Conservation (phyloP, 306 rosid genomes). For the Quercus cerris region DNA sequence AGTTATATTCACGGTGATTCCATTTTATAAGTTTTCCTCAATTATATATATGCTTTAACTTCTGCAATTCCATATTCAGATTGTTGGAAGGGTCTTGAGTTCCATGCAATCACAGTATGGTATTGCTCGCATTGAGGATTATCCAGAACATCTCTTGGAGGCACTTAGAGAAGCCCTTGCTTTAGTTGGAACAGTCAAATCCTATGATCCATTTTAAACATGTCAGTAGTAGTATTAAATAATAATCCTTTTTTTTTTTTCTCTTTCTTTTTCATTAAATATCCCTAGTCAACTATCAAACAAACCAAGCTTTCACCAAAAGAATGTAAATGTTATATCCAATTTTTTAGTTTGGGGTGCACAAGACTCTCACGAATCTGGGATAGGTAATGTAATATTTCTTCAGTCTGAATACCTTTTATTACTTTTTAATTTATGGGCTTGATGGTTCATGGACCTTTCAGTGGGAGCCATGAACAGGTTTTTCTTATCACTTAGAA, state of each 20-base stretch:
- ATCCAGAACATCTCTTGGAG: slow-evolving; percentile 59
- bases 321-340: too few species aligned
- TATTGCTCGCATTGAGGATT: slow-evolving; percentile 49
- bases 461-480: too few species aligned
- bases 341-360: too few species aligned
- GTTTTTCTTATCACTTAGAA: too few species aligned
- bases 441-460: too few species aligned
- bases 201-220: slow-evolving; percentile 20
- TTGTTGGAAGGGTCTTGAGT: slow-evolving; percentile 76
- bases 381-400: too few species aligned
- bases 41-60: neutral
- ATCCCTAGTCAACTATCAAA: too few species aligned
- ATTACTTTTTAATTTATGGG: too few species aligned
- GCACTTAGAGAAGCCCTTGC: slow-evolving; percentile 77
- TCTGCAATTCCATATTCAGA: slow-evolving; percentile 26
- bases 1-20: neutral
- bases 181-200: slow-evolving; percentile 72
- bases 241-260: neutral
- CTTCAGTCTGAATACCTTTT: too few species aligned
- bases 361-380: too few species aligned
- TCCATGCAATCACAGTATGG: slow-evolving; percentile 55
- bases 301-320: too few species aligned
- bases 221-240: neutral
- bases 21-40: slow-evolving; percentile 1
- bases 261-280: neutral